phyloP scores from a whole-genome alignment of 2,329 filamentous ascomycete genomes.

The Monosporascus sp. region DNA sequence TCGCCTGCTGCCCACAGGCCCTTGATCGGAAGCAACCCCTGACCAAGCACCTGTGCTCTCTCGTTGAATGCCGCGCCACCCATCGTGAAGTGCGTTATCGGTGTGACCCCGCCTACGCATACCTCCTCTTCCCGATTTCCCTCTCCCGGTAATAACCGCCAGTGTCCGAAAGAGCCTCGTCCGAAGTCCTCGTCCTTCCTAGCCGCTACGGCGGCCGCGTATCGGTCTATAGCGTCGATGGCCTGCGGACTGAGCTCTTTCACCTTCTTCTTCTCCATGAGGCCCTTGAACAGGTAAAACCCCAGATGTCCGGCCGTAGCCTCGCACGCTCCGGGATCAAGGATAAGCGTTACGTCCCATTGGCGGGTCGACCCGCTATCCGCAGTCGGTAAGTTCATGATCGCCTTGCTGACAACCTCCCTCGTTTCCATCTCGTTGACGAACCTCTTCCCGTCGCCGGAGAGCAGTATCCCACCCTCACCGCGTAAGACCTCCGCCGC shows the following conservation, averaged over 20 bases:
- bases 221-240: slow-evolving; percentile 41
- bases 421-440: slow-evolving; percentile 59
- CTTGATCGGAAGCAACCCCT: slow-evolving; percentile 38
- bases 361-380: slow-evolving; percentile 35
- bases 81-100: slow-evolving; percentile 64
- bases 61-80: slow-evolving; percentile 55
- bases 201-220: slow-evolving; percentile 39
- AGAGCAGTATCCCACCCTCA: slow-evolving; percentile 55
- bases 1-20: slow-evolving; percentile 61
- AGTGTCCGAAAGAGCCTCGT: slow-evolving; percentile 48
- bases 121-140: slow-evolving; percentile 46
- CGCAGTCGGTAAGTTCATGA: slow-evolving; percentile 36
- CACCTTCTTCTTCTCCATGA: slow-evolving; percentile 52
- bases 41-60: slow-evolving; percentile 44
- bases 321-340: slow-evolving; percentile 53
- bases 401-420: slow-evolving; percentile 48
- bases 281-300: slow-evolving; percentile 59
- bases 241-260: slow-evolving; percentile 38
- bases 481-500: slow-evolving; percentile 59
- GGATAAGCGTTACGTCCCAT: slow-evolving; percentile 53
- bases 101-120: slow-evolving; percentile 55
- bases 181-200: slow-evolving; percentile 39
- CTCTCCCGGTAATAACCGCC: slow-evolving; percentile 41
- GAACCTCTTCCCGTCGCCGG: slow-evolving; percentile 43
- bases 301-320: slow-evolving; percentile 51